Evolutionary conservation across 1,284 basidiomycete genomes (phyloP).

Genomic region (Sporisorium iseilematis-ciliati): DNA sequence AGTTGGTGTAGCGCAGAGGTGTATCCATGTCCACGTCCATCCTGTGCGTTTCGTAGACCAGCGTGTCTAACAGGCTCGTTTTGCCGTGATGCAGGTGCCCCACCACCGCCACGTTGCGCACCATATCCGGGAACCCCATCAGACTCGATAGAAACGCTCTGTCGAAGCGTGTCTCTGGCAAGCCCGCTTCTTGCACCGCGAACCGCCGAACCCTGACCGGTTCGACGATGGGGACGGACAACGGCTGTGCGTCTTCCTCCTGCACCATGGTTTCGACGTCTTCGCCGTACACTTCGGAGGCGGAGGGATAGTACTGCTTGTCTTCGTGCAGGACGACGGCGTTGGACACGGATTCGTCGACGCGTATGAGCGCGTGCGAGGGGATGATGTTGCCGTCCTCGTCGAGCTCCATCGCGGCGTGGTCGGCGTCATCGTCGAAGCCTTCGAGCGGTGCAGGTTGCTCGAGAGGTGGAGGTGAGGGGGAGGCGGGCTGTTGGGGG

Average conservation of each 20-base stretch:
- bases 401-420: slow-evolving; percentile 33
- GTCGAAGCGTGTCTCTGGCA: slow-evolving; percentile 64
- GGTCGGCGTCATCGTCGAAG: slow-evolving; percentile 74
- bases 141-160: slow-evolving; percentile 89
- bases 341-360: slow-evolving; percentile 74
- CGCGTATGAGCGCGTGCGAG: slow-evolving; percentile 60
- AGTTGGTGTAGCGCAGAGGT: slow-evolving; percentile 89
- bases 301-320: slow-evolving; percentile 97
- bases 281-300: slow-evolving; percentile 89
- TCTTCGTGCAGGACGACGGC: slow-evolving; percentile 95
- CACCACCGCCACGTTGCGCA: slow-evolving; percentile 74
- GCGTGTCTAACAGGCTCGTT: slow-evolving; percentile 95
- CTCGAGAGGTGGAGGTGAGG: slow-evolving; percentile 20
- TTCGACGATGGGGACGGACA: slow-evolving; percentile 94
- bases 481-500: slow-evolving; percentile 6
- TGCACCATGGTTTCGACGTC: slow-evolving; percentile 97
- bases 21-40: slow-evolving; percentile 73
- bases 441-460: slow-evolving; percentile 75
- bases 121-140: slow-evolving; percentile 91
- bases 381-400: slow-evolving; percentile 73
- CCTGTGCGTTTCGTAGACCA: slow-evolving; percentile 96
- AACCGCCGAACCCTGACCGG: slow-evolving; percentile 94
- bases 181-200: slow-evolving; percentile 73
- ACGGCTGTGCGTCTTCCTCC: slow-evolving; percentile 95
- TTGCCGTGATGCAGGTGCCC: slow-evolving; percentile 99